phyloP scores from a whole-genome alignment of 2,329 filamentous ascomycete genomes.

The Colletotrichum eleusines region DNA sequence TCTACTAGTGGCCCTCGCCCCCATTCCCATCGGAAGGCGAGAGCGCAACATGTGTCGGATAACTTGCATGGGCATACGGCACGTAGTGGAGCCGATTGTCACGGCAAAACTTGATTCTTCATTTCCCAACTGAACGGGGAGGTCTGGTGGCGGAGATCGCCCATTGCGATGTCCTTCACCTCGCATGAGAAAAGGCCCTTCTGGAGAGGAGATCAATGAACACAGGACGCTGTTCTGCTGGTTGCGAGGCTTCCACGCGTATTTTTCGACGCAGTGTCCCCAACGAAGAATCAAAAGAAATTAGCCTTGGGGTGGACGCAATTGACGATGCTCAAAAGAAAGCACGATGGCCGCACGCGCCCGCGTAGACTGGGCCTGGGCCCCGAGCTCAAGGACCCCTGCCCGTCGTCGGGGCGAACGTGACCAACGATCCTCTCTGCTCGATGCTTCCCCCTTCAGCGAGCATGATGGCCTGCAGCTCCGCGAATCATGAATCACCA shows the following conservation, averaged over 20 bases:
- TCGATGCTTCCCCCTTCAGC: neutral
- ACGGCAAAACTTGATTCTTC: neutral
- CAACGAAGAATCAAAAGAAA: neutral
- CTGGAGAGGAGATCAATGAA: neutral
- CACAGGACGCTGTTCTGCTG: neutral
- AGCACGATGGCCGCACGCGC: neutral
- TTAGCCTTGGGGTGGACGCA: no score
- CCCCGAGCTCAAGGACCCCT: neutral
- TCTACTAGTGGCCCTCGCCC: neutral
- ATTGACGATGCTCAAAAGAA: neutral
- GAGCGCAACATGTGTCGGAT: neutral
- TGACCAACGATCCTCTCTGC: neutral
- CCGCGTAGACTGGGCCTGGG: no score
- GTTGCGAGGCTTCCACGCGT: neutral
- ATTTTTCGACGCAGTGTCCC: neutral
- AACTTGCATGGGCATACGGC: neutral
- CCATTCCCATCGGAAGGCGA: neutral
- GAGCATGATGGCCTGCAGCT: neutral
- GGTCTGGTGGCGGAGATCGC: neutral
- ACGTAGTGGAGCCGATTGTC: neutral
- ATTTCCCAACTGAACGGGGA: neutral
- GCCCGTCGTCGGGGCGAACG: neutral
- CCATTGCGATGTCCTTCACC: neutral
- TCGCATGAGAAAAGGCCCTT: neutral
- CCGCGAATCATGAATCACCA: neutral